Base-by-base conservation (phyloP, 768 basidiomycete species). In the Tylopilus balloui region DNA sequence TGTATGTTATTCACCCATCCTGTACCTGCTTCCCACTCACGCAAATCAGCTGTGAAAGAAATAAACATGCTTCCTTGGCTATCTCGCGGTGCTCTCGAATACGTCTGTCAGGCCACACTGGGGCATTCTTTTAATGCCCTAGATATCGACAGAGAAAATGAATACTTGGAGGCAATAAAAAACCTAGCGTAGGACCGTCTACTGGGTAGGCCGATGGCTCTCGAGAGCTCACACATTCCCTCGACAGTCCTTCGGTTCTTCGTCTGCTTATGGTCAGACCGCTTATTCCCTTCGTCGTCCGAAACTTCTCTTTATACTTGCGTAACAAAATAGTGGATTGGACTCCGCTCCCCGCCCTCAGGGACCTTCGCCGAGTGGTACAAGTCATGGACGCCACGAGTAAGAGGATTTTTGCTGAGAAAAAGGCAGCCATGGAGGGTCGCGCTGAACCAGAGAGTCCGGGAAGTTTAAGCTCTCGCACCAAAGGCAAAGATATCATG, bases 401-500 rank as follows among this genome's bases (percentile, higher is more conserved):
- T 51, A 61, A 51, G 37, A 41, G 34, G 3, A 64, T 72, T 2
- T 67, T 66, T 29, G 47, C 46, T 0, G 53, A 61, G 45, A 71
- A 71, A 60, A 70, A 52, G 44, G 61, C 53, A 52, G 44, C 28
- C 31, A 60, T 48, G 50, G 52, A 54, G 34, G 55, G 47, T 35
- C 32, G n/a, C 21, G 29, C 44, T 10, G 54, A 41, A 24, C 47
- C 46, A 37, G 51, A 54, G 6, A 37, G 48, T 36, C 39, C 48
- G 9, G 54, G 48, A 37, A 42, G 37, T 19, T n/a, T 52, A 24
- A 39, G 34, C 15, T 53, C 57, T 28, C 42, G 42, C 15, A 58
- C 50, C 49, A 57, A 53, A 42, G 60, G 66, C 1, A 66, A 58
- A 43, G 69, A 73, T 38, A 68, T 74, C 34, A 69, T 74, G 71